Conservation (phyloP, 495 filamentous ascomycete species). For the Penicillium odoratum region DNA sequence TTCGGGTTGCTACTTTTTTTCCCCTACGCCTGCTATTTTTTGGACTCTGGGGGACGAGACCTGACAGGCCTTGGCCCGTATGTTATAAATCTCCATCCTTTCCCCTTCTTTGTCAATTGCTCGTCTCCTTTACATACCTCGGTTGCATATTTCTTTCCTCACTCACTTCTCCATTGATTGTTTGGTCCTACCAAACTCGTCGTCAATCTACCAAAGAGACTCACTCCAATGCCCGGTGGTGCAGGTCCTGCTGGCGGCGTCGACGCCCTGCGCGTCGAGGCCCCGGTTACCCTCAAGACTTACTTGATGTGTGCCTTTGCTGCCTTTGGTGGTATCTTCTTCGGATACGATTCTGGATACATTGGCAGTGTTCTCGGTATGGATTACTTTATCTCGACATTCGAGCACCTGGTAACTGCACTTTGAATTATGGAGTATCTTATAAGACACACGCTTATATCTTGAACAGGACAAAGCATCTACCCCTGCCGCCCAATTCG, state of each 20-base stretch:
- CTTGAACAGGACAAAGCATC: slow-evolving; percentile 1
- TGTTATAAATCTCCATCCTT: slow-evolving; percentile 19
- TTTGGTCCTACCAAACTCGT: background rate
- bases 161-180: background rate
- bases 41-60: slow-evolving; percentile 2
- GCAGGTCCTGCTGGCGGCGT: slow-evolving; percentile 4
- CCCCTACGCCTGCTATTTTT: background rate
- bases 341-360: slow-evolving; percentile 53
- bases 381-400: slow-evolving; percentile 48
- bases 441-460: background rate
- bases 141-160: background rate
- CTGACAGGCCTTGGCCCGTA: background rate
- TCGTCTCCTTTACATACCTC: background rate
- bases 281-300: slow-evolving; percentile 59
- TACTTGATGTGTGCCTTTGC: slow-evolving; percentile 60
- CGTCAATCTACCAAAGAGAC: slow-evolving; percentile 16
- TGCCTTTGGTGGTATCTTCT: slow-evolving; percentile 56
- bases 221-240: slow-evolving; percentile 22
- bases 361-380: slow-evolving; percentile 56
- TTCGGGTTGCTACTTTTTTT: slow-evolving; percentile 1
- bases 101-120: slow-evolving; percentile 2
- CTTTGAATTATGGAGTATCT: background rate
- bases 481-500: slow-evolving; percentile 11
- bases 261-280: slow-evolving; percentile 47
- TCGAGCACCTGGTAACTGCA: slow-evolving; percentile 23